Evolutionary conservation across 1,284 basidiomycete genomes (phyloP).

Genomic region (Termitomyces sp.): DNA sequence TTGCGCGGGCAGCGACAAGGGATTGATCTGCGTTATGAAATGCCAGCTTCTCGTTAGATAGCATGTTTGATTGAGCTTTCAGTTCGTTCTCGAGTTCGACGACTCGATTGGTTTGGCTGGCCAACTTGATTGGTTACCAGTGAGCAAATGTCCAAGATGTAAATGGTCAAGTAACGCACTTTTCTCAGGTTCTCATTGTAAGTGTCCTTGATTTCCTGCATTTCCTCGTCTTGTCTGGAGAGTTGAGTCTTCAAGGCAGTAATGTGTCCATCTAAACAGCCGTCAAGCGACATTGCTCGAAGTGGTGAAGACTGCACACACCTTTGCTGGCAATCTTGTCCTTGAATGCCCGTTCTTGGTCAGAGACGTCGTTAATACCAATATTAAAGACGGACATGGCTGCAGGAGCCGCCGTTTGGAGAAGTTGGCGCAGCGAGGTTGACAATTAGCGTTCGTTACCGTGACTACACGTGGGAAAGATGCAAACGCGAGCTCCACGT

Average conservation of each 20-base stretch:
- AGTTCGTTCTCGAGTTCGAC: constrained; percentile 51
- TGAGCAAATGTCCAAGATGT: constrained; percentile 6
- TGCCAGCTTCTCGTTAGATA: constrained; percentile 49
- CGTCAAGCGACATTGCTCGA: constrained; percentile 1
- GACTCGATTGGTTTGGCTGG: constrained; percentile 50
- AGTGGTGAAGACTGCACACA: constrained; percentile 20
- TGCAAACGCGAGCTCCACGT: constrained; percentile 16
- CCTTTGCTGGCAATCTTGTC: constrained; percentile 62
- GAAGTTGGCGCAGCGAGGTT: not conserved
- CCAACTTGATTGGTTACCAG: constrained; percentile 37
- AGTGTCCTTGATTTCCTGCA: constrained; percentile 46
- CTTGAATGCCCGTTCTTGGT: constrained; percentile 52
- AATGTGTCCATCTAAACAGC: constrained; percentile 46
- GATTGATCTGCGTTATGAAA: constrained; percentile 51
- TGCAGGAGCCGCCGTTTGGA: constrained; percentile 3
- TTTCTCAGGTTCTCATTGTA: constrained; percentile 58
- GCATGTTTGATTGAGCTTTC: constrained; percentile 42
- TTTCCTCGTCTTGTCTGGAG: constrained; percentile 46
- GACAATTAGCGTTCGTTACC: not conserved
- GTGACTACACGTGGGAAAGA: constrained; percentile 6
- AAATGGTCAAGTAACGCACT: constrained; percentile 32
- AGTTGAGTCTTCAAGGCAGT: constrained; percentile 53
- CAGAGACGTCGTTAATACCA: constrained; percentile 55
- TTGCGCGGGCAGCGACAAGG: constrained; percentile 42
- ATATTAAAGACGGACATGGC: constrained; percentile 55